Evolutionary conservation across 805 yeast species (phyloP).

Genomic region (Vanderwaltozyma polyspora): DNA sequence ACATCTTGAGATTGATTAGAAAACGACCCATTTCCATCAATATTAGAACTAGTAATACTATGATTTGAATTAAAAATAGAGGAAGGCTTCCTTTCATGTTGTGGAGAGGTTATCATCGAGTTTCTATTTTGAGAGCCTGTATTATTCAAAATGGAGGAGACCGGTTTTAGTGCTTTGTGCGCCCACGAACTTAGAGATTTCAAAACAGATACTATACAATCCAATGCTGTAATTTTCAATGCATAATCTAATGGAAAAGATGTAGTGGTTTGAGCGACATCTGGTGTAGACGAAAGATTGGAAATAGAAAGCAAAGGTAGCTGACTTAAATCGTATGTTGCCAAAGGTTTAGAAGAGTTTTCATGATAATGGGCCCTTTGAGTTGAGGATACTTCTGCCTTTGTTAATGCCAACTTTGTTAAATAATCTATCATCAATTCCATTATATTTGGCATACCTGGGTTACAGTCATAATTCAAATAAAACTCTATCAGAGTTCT

Average conservation of each 20-base stretch:
- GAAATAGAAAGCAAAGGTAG: conserved; percentile 69
- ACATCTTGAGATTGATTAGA: conserved; percentile 25
- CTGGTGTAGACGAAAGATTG: conserved; percentile 34
- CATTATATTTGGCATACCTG: conserved; percentile 67
- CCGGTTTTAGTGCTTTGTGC: conserved; percentile 43
- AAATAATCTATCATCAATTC: conserved; percentile 73
- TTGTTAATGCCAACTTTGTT: conserved; percentile 51
- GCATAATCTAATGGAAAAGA: conserved; percentile 71
- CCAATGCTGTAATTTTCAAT: conserved; percentile 69
- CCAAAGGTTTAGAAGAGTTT: conserved; percentile 41
- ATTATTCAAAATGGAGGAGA: conserved; percentile 1
- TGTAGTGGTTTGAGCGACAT: conserved; percentile 8
- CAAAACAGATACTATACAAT: conserved; percentile 70
- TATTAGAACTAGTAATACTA: conserved; percentile 6
- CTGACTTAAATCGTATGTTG: conserved; percentile 62
- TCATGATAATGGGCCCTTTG: conserved; percentile 53
- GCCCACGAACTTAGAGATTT: conserved; percentile 82
- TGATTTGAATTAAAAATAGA: conserved; percentile 5
- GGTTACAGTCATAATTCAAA: conserved; percentile 90
- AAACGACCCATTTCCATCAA: conserved; percentile 10
- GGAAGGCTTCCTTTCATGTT: conserved; percentile 7
- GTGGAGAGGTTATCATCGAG: conserved; percentile 11
- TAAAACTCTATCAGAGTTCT: conserved; percentile 85
- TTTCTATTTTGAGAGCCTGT: conserved; percentile 2
- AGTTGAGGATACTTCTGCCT: conserved; percentile 59